Percentiles rank a stretch among this genome's conserved stretches.
Conservation (phyloP, 2,329 filamentous ascomycete species). For the Talaromyces sp. region DNA sequence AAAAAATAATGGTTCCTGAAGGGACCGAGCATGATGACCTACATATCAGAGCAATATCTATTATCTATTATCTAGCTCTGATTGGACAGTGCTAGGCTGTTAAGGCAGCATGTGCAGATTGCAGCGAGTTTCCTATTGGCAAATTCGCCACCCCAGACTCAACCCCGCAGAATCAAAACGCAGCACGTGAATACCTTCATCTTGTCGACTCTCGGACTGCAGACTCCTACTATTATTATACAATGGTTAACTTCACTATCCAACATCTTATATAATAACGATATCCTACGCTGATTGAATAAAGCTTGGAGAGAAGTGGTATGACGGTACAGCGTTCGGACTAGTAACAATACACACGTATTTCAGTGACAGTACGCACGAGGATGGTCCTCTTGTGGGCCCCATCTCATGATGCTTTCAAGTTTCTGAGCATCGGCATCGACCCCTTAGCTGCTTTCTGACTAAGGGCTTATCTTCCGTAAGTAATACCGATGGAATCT, state of each 20-base stretch:
- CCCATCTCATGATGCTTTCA: neutral
- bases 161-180: neutral
- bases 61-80: too few species aligned
- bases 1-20: too few species aligned
- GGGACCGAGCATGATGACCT: too few species aligned
- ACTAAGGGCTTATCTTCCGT: neutral
- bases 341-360: neutral
- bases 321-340: neutral
- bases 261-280: too few species aligned
- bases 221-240: too few species aligned
- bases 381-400: neutral
- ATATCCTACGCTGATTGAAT: too few species aligned
- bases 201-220: too few species aligned
- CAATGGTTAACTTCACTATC: too few species aligned
- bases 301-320: neutral
- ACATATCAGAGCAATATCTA: too few species aligned
- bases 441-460: too few species aligned
- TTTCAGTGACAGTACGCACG: neutral
- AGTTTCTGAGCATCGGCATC: neutral
- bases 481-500: neutral
- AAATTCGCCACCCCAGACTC: slow-evolving; percentile 9
- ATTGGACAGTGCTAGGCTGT: too few species aligned
- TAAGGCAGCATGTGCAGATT: too few species aligned
- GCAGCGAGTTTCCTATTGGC: neutral
- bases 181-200: neutral